Evolutionary conservation across 2,329 filamentous ascomycete genomes (phyloP), one percentile per base, ranked within the genome.

Genomic region (Colletotrichum filicis): DNA sequence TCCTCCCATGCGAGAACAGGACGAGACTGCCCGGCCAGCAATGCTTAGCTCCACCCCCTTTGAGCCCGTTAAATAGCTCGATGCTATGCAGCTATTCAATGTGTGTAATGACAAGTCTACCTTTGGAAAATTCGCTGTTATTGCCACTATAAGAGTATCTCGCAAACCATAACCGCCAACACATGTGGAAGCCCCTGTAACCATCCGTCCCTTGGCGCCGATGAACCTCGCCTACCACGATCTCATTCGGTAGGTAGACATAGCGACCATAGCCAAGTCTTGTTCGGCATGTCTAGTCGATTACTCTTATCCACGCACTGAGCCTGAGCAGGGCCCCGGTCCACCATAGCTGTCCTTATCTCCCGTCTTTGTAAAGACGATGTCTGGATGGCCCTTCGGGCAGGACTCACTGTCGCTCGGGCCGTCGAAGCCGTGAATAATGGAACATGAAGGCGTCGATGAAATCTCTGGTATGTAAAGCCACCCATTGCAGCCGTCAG

Each of bases 401-500:
- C 75, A 76, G 14, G 59, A 8, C 6, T 61, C 49, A 32, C 66
- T 57, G 11, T 37, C 46, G 16, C 67, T 65, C 2, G 71, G 66
- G 16, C 75, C 75, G 22, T 49, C 4, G 56, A 71, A 75, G 22
- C 73, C 73, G 30, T 65, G 30, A 14, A 76, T 75, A 19, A 75
- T 55, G 62, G 70, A 75, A 68, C 75, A 76, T 2, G 59, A 28
- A 2, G 74, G 75, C 1, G 59, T 70, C 4, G 59, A 56, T 11
- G 30, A 61, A 28, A 61, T 62, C 2, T 26, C 28, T 3, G 62
- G 52, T 55, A 74, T 61, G 49, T 68, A 76, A 7, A 76, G 30
- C 75, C 75, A 76, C 12, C 70, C 75, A 32, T 76, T 76, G 55
- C 75, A 76, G 12, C 61, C 73, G 30, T 74, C 65, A 5, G 28